Percentiles rank a stretch among this genome's conserved stretches.
Evolutionary conservation across 2,329 filamentous ascomycete genomes (phyloP).

Genomic region (Calonectria honghensis): DNA sequence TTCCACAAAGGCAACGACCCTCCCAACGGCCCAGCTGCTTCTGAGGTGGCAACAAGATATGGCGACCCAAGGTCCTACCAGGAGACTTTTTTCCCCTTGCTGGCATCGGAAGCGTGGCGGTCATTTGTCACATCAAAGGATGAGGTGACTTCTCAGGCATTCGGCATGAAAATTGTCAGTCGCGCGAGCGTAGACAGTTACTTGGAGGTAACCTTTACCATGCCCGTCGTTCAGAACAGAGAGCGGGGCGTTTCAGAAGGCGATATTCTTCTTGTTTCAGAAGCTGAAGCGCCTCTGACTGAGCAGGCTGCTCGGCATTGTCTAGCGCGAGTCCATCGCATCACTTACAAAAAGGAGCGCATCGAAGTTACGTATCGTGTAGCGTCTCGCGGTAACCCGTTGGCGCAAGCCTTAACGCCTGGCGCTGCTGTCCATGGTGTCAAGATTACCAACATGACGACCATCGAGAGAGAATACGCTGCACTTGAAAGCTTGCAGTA

Average conservation of each 20-base stretch:
- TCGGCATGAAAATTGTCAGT: slow-evolving; percentile 91
- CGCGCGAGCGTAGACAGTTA: slow-evolving; percentile 95
- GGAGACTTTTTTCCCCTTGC: slow-evolving; percentile 90
- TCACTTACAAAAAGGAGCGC: slow-evolving; percentile 86
- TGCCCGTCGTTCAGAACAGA: slow-evolving; percentile 81
- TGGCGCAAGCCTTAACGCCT: slow-evolving; percentile 79
- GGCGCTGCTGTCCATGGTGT: slow-evolving; percentile 82
- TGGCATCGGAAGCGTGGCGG: slow-evolving; percentile 96
- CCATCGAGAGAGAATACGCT: slow-evolving; percentile 95
- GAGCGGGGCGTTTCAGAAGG: slow-evolving; percentile 86
- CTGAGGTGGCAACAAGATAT: slow-evolving; percentile 86
- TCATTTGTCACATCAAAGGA: slow-evolving; percentile 93
- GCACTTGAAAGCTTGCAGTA: slow-evolving; percentile 93
- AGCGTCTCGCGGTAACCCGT: slow-evolving; percentile 78
- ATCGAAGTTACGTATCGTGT: slow-evolving; percentile 92
- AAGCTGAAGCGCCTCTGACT: slow-evolving; percentile 80
- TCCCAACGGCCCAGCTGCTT: slow-evolving; percentile 84
- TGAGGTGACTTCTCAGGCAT: slow-evolving; percentile 86
- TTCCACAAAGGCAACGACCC: slow-evolving; percentile 93
- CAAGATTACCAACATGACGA: slow-evolving; percentile 94
- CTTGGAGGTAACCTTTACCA: slow-evolving; percentile 90
- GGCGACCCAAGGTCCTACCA: slow-evolving; percentile 86
- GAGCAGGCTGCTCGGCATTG: slow-evolving; percentile 83
- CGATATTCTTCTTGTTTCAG: slow-evolving; percentile 91
- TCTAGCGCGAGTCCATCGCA: slow-evolving; percentile 87